Evolutionary conservation across 2,329 filamentous ascomycete genomes (phyloP).

Genomic region (Penicillium sp.): DNA sequence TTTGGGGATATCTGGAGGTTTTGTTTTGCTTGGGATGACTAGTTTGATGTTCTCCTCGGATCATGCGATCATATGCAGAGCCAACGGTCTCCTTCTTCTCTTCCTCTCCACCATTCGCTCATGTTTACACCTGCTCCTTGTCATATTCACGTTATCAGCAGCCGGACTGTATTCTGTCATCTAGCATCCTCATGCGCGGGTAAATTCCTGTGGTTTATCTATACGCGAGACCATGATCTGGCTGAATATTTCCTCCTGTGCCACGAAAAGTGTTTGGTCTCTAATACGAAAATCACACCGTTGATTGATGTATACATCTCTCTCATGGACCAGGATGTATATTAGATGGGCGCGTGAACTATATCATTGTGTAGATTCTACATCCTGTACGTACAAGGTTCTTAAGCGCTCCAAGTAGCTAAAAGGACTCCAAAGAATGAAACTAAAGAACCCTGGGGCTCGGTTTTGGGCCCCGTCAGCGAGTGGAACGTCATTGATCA

Average conservation of each 20-base stretch:
- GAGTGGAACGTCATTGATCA: slow-evolving; percentile 1
- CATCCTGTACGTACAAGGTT: too few relatives aligned
- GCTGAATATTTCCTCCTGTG: neutral
- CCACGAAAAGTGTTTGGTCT: neutral
- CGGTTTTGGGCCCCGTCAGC: too few relatives aligned
- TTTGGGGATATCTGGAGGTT: neutral
- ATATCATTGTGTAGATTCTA: neutral
- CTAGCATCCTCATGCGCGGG: slow-evolving; percentile 12
- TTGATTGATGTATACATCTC: neutral
- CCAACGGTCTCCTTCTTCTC: slow-evolving; percentile 11
- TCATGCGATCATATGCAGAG: slow-evolving; percentile 16
- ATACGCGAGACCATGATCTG: slow-evolving; percentile 9
- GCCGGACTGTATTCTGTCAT: slow-evolving; percentile 25
- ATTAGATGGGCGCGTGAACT: too few relatives aligned
- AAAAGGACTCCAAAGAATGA: too few relatives aligned
- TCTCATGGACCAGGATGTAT: neutral
- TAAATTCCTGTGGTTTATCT: slow-evolving; percentile 6
- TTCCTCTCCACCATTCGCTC: neutral
- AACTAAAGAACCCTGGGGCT: neutral
- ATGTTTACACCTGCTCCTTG: neutral
- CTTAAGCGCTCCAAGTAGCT: too few relatives aligned
- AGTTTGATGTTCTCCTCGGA: slow-evolving; percentile 6
- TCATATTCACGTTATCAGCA: slow-evolving; percentile 13
- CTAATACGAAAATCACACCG: neutral
- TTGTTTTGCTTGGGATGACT: slow-evolving; percentile 2